Evolutionary conservation across 1,284 basidiomycete species (phyloP), one percentile per base, ranked within the genome.

Genomic region (Irpex sp.): DNA sequence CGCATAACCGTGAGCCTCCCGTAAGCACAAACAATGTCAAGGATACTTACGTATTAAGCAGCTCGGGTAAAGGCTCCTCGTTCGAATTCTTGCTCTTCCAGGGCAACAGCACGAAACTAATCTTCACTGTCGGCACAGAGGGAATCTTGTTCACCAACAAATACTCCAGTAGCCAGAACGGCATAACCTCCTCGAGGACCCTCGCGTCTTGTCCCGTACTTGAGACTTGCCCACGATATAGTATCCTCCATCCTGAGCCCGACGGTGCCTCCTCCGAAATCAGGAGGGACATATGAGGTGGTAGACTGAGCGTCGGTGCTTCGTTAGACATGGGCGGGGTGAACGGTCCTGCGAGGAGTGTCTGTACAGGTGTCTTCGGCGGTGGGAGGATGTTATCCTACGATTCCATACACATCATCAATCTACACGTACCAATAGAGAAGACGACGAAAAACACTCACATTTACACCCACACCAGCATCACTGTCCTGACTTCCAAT

Each of bases 101-200:
- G 0, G 96, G 94, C 60, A 95, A 75, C 35, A 99, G 75, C 23
- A 96, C 85, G 71, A 98, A 98, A 65, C 93, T 93, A 56, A 96
- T 73, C 76, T 97, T 98, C 59, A 82, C 78, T 53, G 79, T 73
- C 3, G 81, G 78, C 0, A 78, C 71, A 3, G 77, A 65, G 2
- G 80, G 78, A 21, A 79, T 74, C 68, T 87, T 88, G 69, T 91
- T 91, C 39, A 83, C 69, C 45, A 98, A 80, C 51, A 98, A 74
- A 68, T 89, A 96, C 72, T 98, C 93, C 54, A 96, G 77, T 55
- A 97, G 76, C 96, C 96, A 99, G 63, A 87, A 72, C 1, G 95
- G 96, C 78, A 93, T 84, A 36, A 77, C 77, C 70, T 89, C 85
- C 74, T 98, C 95, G 42, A 98, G 78, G 9, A 76, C 73, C 28